Percentiles rank a stretch among this genome's conserved stretches.
phyloP scores from a whole-genome alignment of 441 rosid genomes.

The Erodium trifolium region DNA sequence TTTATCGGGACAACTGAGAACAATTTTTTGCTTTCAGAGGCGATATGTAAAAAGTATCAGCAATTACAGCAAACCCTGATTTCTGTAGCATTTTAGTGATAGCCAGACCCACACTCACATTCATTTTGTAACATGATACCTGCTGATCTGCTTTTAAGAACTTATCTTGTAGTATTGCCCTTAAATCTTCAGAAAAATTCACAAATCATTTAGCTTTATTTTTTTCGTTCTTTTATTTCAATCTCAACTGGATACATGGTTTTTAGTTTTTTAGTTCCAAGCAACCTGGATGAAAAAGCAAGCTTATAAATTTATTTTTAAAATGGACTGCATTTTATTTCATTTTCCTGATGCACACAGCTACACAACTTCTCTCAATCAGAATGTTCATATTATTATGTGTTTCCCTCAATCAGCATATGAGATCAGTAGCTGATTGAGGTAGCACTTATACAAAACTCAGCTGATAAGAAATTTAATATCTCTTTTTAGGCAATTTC shows the following conservation, averaged over 20 bases:
- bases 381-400: not conserved
- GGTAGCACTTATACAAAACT: not conserved
- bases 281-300: not conserved
- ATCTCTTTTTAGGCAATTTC: not conserved
- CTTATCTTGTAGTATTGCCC: not conserved
- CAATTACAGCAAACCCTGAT: not conserved
- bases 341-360: not conserved
- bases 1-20: conserved; percentile 59
- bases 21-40: conserved; percentile 10
- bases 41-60: conserved; percentile 1
- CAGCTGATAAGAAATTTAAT: conserved; percentile 6
- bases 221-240: too few species aligned
- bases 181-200: not conserved
- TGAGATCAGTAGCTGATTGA: conserved; percentile 4
- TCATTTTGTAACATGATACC: not conserved
- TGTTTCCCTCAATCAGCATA: not conserved
- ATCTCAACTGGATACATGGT: not conserved
- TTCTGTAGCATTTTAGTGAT: not conserved
- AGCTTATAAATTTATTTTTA: not conserved
- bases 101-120: not conserved
- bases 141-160: not conserved
- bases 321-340: not conserved
- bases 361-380: not conserved
- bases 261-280: not conserved
- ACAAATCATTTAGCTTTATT: not conserved